phyloP scores from a whole-genome alignment of 1,284 basidiomycete genomes.

The Gymnopus androsaceus region DNA sequence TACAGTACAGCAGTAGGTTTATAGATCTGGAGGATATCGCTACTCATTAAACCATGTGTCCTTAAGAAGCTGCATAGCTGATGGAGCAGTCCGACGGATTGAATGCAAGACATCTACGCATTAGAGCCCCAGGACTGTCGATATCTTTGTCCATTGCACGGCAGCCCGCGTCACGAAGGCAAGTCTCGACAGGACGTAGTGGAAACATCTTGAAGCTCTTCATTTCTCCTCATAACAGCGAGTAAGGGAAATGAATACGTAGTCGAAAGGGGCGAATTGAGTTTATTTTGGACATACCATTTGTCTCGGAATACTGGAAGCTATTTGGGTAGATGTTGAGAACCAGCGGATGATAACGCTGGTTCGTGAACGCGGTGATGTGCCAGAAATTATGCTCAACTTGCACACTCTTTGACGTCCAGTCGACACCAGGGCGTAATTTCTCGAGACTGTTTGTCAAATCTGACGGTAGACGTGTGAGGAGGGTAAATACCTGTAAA shows the following conservation, averaged over 20 bases:
- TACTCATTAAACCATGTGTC: constrained; percentile 34
- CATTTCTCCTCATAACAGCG: neutral
- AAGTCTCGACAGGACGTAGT: neutral
- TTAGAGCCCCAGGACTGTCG: constrained; percentile 16
- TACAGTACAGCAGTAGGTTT: no score
- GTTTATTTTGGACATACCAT: neutral
- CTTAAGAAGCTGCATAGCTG: constrained; percentile 27
- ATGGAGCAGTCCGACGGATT: constrained; percentile 27
- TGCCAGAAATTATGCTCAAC: neutral
- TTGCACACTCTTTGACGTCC: no score
- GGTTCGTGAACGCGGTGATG: neutral
- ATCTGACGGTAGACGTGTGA: neutral
- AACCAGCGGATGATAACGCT: neutral
- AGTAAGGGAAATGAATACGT: no score
- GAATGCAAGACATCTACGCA: constrained; percentile 28
- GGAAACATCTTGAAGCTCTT: neutral
- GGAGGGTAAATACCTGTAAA: neutral
- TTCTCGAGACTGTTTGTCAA: no score
- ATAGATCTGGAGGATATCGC: no score
- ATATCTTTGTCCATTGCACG: neutral
- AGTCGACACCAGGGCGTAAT: neutral
- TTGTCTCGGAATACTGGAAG: neutral
- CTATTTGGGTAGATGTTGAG: neutral
- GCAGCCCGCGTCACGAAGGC: neutral
- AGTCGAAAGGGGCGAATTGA: neutral